A percentile compares a stretch with the other conserved stretches of the same genome.
Evolutionary conservation across 73 alveolate species (phyloP).

Genomic region (Paraurostyla sp.): DNA sequence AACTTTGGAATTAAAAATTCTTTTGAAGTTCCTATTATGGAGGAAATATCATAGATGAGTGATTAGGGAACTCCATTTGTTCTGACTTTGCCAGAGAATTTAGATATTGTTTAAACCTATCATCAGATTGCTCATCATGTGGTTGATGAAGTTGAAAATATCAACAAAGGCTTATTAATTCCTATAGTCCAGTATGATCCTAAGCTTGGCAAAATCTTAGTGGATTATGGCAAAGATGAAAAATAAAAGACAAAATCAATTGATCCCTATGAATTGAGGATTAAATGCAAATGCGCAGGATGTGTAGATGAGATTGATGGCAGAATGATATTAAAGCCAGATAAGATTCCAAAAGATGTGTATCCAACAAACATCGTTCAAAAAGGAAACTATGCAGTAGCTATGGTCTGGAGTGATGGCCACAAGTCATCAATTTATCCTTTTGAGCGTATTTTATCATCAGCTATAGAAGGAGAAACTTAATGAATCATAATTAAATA

Average conservation of each 20-base stretch:
- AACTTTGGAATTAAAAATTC: constrained; percentile 90
- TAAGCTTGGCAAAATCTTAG: constrained; percentile 22
- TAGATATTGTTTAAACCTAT: constrained; percentile 75
- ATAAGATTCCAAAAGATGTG: constrained; percentile 85
- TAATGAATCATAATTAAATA: background rate
- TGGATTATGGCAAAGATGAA: constrained; percentile 10
- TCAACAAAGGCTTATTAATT: background rate
- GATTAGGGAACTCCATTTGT: constrained; percentile 92
- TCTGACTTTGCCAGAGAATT: constrained; percentile 84
- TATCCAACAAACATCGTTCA: constrained; percentile 85
- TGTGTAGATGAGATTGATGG: constrained; percentile 93
- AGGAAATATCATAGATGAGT: constrained; percentile 78
- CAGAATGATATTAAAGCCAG: constrained; percentile 60
- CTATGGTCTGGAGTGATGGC: constrained; percentile 94
- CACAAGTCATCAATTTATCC: constrained; percentile 92
- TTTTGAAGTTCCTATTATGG: constrained; percentile 80
- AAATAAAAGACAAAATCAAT: constrained; percentile 53
- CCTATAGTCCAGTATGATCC: constrained; percentile 27
- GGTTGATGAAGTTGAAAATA: constrained; percentile 70
- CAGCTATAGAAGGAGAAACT: background rate
- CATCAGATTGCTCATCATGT: constrained; percentile 75
- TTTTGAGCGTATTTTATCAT: constrained; percentile 68
- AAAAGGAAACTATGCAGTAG: constrained; percentile 95
- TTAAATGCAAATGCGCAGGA: constrained; percentile 88
- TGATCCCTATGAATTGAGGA: constrained; percentile 81